Percentiles rank a stretch among this genome's conserved stretches.
Conservation (phyloP, 768 basidiomycete genomes). For the Dioszegia hungarica region DNA sequence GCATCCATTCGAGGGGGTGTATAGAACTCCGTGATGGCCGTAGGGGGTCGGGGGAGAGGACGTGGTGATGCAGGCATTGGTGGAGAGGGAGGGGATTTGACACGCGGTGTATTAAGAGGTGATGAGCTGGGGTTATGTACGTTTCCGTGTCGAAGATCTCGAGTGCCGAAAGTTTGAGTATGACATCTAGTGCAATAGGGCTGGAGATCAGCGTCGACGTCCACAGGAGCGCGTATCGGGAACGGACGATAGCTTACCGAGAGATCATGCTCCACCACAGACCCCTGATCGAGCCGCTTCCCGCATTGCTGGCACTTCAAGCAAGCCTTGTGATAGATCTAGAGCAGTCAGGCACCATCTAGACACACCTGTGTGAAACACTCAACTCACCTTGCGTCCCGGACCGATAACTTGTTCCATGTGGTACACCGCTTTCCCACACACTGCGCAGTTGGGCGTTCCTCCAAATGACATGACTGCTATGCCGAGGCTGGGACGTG, state of each 20-base stretch:
- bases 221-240: neutral
- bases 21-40: constrained; percentile 27
- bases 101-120: neutral
- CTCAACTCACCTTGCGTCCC: constrained; percentile 32
- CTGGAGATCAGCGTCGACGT: constrained; percentile 8
- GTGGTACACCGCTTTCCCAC: constrained; percentile 39
- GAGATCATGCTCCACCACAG: constrained; percentile 41
- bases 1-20: constrained; percentile 21
- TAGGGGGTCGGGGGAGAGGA: constrained; percentile 17
- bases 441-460: constrained; percentile 31
- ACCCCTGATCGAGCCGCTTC: constrained; percentile 42
- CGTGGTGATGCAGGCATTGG: constrained; percentile 7
- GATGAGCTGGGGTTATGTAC: constrained; percentile 8
- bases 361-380: neutral
- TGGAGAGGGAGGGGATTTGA: constrained; percentile 12
- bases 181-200: constrained; percentile 43
- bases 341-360: neutral
- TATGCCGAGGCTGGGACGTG: too few species aligned
- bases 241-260: constrained; percentile 9
- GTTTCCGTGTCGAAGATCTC: constrained; percentile 34
- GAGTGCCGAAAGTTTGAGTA: constrained; percentile 38
- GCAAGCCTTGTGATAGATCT: constrained; percentile 44
- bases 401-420: constrained; percentile 44
- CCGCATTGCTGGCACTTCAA: constrained; percentile 41
- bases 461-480: constrained; percentile 23